These are phyloP conservation scores for Lepidium africanum DNA, from an alignment of 345 rosid genomes.

Conservation along the genomic window DNA sequence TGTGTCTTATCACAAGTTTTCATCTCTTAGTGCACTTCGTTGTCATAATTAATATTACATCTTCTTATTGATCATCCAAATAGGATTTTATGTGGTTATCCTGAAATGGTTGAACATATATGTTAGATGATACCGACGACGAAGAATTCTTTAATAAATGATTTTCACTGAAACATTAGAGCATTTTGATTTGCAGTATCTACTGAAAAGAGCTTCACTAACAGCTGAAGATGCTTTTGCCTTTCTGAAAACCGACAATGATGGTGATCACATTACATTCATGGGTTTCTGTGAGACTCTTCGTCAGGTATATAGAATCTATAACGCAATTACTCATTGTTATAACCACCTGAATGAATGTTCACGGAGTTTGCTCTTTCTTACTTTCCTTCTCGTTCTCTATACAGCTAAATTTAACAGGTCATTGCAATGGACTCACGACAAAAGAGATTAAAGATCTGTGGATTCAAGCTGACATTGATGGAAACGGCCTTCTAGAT, in stretches of 20 bases:
- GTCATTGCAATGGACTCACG: constrained; percentile 61
- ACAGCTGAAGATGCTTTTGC: constrained; percentile 77
- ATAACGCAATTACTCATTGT: background rate
- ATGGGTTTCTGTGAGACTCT: constrained; percentile 75
- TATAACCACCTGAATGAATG: background rate
- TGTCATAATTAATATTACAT: background rate
- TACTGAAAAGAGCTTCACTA: constrained; percentile 53
- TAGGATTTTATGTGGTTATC: background rate
- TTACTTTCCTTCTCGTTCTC: background rate
- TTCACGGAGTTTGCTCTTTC: background rate
- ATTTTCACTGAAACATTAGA: constrained; percentile 19
- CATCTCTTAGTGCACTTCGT: background rate
- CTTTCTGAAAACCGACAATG: constrained; percentile 52
- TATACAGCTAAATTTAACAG: constrained; percentile 66
- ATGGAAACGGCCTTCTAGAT: constrained; percentile 65
- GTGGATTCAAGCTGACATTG: constrained; percentile 81
- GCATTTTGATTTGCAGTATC: constrained; percentile 42
- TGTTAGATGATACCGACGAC: background rate
- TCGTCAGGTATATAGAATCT: constrained; percentile 44
- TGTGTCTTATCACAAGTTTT: background rate
- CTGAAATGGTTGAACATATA: background rate
- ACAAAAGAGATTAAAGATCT: constrained; percentile 66
- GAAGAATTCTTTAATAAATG: background rate
- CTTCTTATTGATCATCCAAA: background rate
- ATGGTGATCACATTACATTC: constrained; percentile 54